These are phyloP conservation scores for Crepidotus variabilis DNA, from an alignment of 768 basidiomycete genomes.

Conservation along the genomic window DNA sequence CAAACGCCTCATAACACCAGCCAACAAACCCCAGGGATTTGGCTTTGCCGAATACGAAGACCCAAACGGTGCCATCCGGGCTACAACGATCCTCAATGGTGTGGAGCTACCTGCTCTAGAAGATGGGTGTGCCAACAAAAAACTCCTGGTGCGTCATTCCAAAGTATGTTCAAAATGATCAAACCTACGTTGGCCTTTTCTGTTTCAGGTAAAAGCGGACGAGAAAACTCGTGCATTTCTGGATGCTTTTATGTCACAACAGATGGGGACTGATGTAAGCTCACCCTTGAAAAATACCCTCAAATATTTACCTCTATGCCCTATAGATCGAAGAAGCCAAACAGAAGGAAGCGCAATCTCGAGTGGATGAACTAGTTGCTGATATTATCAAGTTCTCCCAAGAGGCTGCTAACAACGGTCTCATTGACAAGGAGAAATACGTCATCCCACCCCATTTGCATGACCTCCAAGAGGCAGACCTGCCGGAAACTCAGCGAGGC, in stretches of 20 bases:
- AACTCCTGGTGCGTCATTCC: conserved; percentile 54
- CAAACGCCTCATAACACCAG: conserved; percentile 88
- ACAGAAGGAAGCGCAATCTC: conserved; percentile 57
- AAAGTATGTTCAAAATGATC: conserved; percentile 35
- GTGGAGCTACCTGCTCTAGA: conserved; percentile 51
- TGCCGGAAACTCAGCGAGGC: conserved; percentile 90
- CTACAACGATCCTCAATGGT: conserved; percentile 43
- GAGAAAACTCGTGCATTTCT: conserved; percentile 89
- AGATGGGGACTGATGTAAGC: conserved; percentile 80
- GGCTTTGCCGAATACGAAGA: conserved; percentile 97
- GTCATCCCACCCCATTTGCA: conserved; percentile 94
- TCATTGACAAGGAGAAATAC: conserved; percentile 81
- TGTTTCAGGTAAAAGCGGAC: conserved; percentile 83
- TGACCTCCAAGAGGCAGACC: conserved; percentile 93
- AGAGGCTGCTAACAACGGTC: conserved; percentile 71
- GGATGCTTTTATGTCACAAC: conserved; percentile 78
- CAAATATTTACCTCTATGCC: conserved; percentile 1
- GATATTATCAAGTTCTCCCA: conserved; percentile 73
- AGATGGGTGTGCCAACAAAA: conserved; percentile 51
- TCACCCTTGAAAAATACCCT: neutral
- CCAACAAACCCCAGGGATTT: conserved; percentile 93
- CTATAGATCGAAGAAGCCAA: conserved; percentile 67
- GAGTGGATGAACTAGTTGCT: conserved; percentile 59
- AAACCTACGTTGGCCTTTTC: conserved; percentile 34
- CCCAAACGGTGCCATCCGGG: conserved; percentile 85